Conservation (phyloP, 768 basidiomycete species). For the Pleurotus citrinopileatus region DNA sequence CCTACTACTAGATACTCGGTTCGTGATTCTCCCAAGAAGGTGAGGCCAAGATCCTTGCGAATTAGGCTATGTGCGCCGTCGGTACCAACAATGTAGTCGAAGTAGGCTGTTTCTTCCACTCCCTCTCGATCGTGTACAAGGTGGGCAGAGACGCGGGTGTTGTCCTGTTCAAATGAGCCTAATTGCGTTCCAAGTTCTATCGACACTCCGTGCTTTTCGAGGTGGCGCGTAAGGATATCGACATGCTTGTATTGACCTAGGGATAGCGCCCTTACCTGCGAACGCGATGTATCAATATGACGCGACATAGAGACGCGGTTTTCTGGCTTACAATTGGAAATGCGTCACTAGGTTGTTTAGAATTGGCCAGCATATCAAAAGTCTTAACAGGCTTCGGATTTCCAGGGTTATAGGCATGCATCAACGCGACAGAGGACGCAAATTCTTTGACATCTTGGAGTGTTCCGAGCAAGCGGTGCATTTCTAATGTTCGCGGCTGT, state of each 20-base stretch:
- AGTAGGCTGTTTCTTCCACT: slow-evolving; percentile 22
- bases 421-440: background rate
- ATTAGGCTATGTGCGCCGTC: slow-evolving; percentile 40
- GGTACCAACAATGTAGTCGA: slow-evolving; percentile 35
- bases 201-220: slow-evolving; percentile 17
- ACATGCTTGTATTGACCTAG: slow-evolving; percentile 26
- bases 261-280: slow-evolving; percentile 17
- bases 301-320: background rate
- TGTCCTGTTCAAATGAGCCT: slow-evolving; percentile 27
- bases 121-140: slow-evolving; percentile 22
- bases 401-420: background rate
- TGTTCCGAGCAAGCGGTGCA: background rate
- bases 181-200: slow-evolving; percentile 37
- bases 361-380: background rate
- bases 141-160: slow-evolving; percentile 26
- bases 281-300: background rate
- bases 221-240: slow-evolving; percentile 27
- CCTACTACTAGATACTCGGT: slow-evolving; percentile 26
- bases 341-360: background rate
- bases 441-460: background rate
- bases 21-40: slow-evolving; percentile 38
- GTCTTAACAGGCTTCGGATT: background rate
- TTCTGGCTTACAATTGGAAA: background rate
- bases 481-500: background rate
- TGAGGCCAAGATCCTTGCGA: slow-evolving; percentile 37